Base-by-base conservation (phyloP, 2,329 filamentous ascomycete species). In the Penicillium polonicum region DNA sequence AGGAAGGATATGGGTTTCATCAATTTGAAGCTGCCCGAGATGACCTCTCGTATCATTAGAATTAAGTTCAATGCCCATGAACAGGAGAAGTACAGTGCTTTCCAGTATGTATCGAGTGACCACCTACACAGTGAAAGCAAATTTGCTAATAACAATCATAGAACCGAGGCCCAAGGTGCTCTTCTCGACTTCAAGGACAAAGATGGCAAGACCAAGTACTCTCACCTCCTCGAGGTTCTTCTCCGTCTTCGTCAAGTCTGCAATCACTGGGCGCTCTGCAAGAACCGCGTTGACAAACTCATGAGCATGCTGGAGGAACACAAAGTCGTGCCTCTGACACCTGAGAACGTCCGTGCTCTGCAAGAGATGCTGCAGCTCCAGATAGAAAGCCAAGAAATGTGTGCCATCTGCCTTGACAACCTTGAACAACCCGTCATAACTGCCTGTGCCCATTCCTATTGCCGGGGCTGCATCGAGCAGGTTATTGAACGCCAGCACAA, bases 1-100 rank as follows among this genome's bases (percentile, higher is more conserved):
- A 88, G 87, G 73, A 96, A 96, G 72, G 88, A 93, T 55, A 96
- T 96, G 91, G 82, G 83, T 5, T 96, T 95, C 68, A 84, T 96
- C 52, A 90, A 96, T 64, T 78, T 96, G 21, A 88, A 86, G 60
- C 80, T 96, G 9, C 91, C 92, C 0, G 80, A 86, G 15, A 86
- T 95, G 68, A 88, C 86, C 1, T 91, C 93, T 69, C 92, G 88
- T 63, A 80, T 94, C 6, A 87, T 94, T 66, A 84, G 85, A 9
- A 85, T 96, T 64, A 80, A 86, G 9, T 91, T 96, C 67, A 83
- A 86, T 43, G 74, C 84, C 0, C 86, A 92, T 36, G 92, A 96
- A 72, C 82, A 86, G 64, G 83, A 86, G 65, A 90, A 89, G 74
- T 96, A 96, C 69, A 84, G 91, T 39, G 86, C 86, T 36, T 80